Evolutionary conservation across 1,284 basidiomycete species (phyloP), one percentile per base, ranked within the genome.

Genomic region (Violaceomyces palustris): DNA sequence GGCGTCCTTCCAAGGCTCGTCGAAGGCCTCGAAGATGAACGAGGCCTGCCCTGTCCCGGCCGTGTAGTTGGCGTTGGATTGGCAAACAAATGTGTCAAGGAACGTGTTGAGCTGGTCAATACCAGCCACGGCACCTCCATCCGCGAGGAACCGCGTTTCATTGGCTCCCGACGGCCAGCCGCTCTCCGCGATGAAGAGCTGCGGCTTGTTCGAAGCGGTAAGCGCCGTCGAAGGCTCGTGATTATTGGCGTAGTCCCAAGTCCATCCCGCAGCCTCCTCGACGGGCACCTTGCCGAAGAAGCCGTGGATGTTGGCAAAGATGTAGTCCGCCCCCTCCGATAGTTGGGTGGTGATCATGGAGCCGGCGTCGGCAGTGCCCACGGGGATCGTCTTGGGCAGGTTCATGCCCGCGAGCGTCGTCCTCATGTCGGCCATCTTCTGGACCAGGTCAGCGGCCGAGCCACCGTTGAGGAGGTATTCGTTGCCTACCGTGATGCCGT

Each of bases 311-410:
- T 92, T 92, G 14, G 83, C 81, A 77, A 84, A 76, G 78, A 82
- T 24, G 10, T 45, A 45, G 19, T 96, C 88, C 19, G 86, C 79
- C 1, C 79, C 79, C 17, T 74, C 64, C 1, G 88, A 79, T 17
- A 97, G 81, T 45, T 79, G 61, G 1, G 73, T 81, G 61, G 86
- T 90, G 77, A 93, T 34, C 55, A 58, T 64, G n/a, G 44, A 46
- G 21, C 92, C 92, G 8, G 92, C 93, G 65, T 98, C 92, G 6
- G 87, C 82, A 11, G 83, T 94, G 15, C 93, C 93, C 24, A 97
- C 81, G 0, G 83, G 82, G 38, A 91, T 76, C 6, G 63, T 62
- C 63, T 79, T 79, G 47, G 65, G 59, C 25, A 79, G 58, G 4
- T 64, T 71, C 11, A 62, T 35, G 10, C 70, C 75, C 8, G 74